A percentile compares a stretch with the other conserved stretches of the same genome.
phyloP scores from a whole-genome alignment of 805 yeast species.

The Monosporozyma unispora region DNA sequence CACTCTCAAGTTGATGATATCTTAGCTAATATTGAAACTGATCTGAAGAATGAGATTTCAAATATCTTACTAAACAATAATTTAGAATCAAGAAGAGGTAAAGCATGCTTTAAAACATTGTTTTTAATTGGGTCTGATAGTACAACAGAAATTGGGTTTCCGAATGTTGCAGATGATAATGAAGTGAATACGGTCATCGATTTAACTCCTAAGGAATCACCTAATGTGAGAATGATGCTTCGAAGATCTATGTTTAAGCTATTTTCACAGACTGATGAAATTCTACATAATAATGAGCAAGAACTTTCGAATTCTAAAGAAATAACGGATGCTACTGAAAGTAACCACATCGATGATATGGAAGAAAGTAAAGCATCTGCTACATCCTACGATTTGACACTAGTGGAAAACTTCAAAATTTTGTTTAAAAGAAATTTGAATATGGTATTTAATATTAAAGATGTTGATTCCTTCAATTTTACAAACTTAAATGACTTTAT shows the following conservation, averaged over 20 bases:
- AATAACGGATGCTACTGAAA: slow-evolving; percentile 3
- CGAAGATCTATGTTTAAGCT: slow-evolving; percentile 29
- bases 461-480: slow-evolving; percentile 27
- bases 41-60: slow-evolving; percentile 29
- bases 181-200: slow-evolving; percentile 24
- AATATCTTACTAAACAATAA: slow-evolving; percentile 12
- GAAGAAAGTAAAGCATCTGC: slow-evolving; percentile 11
- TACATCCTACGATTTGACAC: slow-evolving; percentile 24
- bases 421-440: slow-evolving; percentile 22
- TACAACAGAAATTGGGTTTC: slow-evolving; percentile 32
- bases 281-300: slow-evolving; percentile 5
- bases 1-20: slow-evolving; percentile 25
- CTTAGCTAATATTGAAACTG: slow-evolving; percentile 28
- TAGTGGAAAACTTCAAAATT: slow-evolving; percentile 25
- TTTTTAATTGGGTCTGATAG: slow-evolving; percentile 38
- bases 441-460: slow-evolving; percentile 27
- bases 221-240: slow-evolving; percentile 31
- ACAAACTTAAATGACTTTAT: slow-evolving; percentile 23
- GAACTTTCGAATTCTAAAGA: slow-evolving; percentile 3
- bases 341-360: slow-evolving; percentile 1
- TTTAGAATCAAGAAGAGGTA: slow-evolving; percentile 2
- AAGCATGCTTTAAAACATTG: slow-evolving; percentile 27
- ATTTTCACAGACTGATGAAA: slow-evolving; percentile 18
- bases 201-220: slow-evolving; percentile 32
- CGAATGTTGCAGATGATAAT: slow-evolving; percentile 16